These are phyloP conservation scores for Hanseniaspora hatyaiensis DNA, from an alignment of 805 yeast genomes.

Conservation along the genomic window DNA sequence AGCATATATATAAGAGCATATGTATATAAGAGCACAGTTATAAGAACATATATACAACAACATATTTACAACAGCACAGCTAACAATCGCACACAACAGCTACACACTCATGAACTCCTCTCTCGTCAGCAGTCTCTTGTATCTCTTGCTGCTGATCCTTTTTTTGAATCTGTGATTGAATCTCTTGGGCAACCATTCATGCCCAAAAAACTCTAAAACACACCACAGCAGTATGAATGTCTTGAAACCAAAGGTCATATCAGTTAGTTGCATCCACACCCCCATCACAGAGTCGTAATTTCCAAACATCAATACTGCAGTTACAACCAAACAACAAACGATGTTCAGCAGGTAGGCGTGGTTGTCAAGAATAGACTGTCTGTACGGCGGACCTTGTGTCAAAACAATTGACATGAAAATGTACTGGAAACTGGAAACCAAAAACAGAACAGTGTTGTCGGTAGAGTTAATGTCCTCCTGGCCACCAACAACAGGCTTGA, in stretches of 20 bases:
- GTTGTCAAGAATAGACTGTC: slow-evolving; percentile 61
- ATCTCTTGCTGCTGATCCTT: slow-evolving; percentile 31
- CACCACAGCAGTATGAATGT: slow-evolving; percentile 39
- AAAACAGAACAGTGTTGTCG: slow-evolving; percentile 79
- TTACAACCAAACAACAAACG: slow-evolving; percentile 33
- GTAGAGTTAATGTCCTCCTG: slow-evolving; percentile 72
- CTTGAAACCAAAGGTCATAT: slow-evolving; percentile 42
- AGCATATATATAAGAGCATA: background rate
- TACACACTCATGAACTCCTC: slow-evolving; percentile 16
- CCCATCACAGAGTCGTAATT: slow-evolving; percentile 33
- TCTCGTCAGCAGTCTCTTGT: slow-evolving; percentile 26
- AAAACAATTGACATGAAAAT: slow-evolving; percentile 71
- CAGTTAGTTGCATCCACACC: slow-evolving; percentile 72
- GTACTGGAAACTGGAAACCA: slow-evolving; percentile 77
- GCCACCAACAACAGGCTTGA: slow-evolving; percentile 68
- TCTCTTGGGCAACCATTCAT: slow-evolving; percentile 28
- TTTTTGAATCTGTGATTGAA: slow-evolving; percentile 30
- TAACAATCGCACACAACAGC: too few species aligned
- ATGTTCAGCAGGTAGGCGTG: slow-evolving; percentile 60
- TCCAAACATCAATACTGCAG: slow-evolving; percentile 46
- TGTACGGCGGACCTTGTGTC: slow-evolving; percentile 86
- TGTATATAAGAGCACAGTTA: background rate
- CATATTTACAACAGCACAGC: too few species aligned
- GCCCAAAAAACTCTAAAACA: slow-evolving; percentile 37
- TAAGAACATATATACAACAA: background rate